Evolutionary conservation across 2,329 filamentous ascomycete genomes (phyloP), one percentile per base, ranked within the genome.

Genomic region (Dothidotthia symphoricarpi): DNA sequence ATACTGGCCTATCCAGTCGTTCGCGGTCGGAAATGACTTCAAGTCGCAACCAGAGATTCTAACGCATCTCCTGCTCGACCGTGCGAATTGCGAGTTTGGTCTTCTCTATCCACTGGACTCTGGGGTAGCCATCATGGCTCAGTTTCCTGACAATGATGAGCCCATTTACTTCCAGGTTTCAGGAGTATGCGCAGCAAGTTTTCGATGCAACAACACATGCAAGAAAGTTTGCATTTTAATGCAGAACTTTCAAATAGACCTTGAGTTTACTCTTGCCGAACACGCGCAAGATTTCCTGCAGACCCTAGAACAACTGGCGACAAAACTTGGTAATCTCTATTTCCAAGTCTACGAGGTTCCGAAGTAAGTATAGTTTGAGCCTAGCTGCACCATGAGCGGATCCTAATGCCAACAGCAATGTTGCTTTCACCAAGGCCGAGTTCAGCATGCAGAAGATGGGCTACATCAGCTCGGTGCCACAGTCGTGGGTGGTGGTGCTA

Each of bases 201-300:
- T 26, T 13, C 46, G 49, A 0, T 25, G 22, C 1, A 43, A 46
- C 11, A 33, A 24, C 14, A 45, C 24, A 2, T 48, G 43, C 33
- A 44, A 39, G 28, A 57, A 57, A 14, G 34, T 57, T 2, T 44
- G 33, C 1, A 3, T 58, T 3, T 35, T 56, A 1, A 33, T 49
- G 4, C 37, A 39, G 7, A 36, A 54, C 3, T 16, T 42, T 0
- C 56, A 58, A 8, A 15, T 56, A 1, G 48, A 55, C 13, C 24
- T 59, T 2, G 26, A 38, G 11, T 59, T 59, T 28, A 24, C 13
- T 2, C 24, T 31, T 1, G 10, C 28, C 7, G 31, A 31, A 5
- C 10, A 36, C 7, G 54, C 51, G 7, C 24, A 28, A 1, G 16
- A 24, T 0, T 58, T 59, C 15, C 5, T 53, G 5, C 28, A 39